Conservation (phyloP, 768 basidiomycete genomes). For the Scleroderma citrinum region DNA sequence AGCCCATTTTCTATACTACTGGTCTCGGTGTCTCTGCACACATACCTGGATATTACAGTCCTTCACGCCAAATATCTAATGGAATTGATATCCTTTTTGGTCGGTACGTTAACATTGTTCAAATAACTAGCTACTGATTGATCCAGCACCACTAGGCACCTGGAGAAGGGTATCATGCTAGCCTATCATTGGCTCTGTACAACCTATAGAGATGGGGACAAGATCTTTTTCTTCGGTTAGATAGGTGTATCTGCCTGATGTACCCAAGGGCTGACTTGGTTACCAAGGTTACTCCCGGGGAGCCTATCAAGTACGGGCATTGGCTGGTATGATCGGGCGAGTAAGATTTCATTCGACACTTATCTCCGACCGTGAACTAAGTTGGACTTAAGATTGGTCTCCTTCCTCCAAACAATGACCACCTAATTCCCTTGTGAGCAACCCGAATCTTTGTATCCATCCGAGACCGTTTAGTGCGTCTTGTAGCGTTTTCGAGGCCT, state of each 20-base stretch:
- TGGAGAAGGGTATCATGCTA: conserved; percentile 28
- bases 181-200: conserved; percentile 40
- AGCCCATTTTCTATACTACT: conserved; percentile 37
- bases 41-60: conserved; percentile 9
- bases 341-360: conserved; percentile 13
- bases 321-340: conserved; percentile 41
- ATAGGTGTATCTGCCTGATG: not conserved
- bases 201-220: conserved; percentile 32
- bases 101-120: conserved; percentile 19
- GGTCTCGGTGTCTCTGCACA: conserved; percentile 32
- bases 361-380: not conserved
- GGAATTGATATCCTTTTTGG: conserved; percentile 33
- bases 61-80: conserved; percentile 17
- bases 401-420: conserved; percentile 34
- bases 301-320: conserved; percentile 38
- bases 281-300: conserved; percentile 41
- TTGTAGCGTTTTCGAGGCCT: conserved; percentile 35
- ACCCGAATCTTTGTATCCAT: not conserved
- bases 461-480: not conserved
- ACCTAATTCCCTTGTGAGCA: conserved; percentile 36
- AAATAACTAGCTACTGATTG: not conserved
- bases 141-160: conserved; percentile 22
- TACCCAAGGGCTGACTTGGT: conserved; percentile 1
- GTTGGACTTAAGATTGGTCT: conserved; percentile 32
- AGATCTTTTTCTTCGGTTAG: conserved; percentile 37